Evolutionary conservation across 2,329 filamentous ascomycete species (phyloP).

Genomic region (Aureobasidium mangrovei): DNA sequence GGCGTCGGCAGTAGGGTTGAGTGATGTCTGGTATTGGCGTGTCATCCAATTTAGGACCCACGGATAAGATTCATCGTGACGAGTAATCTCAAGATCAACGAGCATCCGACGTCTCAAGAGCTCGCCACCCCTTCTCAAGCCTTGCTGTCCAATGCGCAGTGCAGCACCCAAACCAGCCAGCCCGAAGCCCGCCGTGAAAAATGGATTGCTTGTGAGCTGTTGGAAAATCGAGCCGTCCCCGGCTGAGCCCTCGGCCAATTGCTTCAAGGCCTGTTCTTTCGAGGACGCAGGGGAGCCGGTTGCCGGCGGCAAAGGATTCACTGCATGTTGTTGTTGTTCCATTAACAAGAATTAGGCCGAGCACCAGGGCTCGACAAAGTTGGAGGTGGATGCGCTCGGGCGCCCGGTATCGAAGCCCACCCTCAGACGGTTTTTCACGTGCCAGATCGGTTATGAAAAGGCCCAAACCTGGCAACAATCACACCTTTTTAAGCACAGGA

Average conservation of each 20-base stretch:
- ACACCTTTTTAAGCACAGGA: too few species aligned
- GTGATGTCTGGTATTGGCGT: slow-evolving; percentile 36
- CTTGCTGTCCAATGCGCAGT: slow-evolving; percentile 71
- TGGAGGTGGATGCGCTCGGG: background rate
- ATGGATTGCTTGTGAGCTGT: slow-evolving; percentile 42
- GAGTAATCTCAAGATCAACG: slow-evolving; percentile 91
- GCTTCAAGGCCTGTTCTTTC: slow-evolving; percentile 30
- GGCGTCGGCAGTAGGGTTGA: slow-evolving; percentile 44
- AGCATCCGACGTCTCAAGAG: slow-evolving; percentile 77
- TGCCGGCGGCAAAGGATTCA: slow-evolving; percentile 18
- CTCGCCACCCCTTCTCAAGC: slow-evolving; percentile 60
- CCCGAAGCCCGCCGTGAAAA: slow-evolving; percentile 62
- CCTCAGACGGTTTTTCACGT: too few species aligned
- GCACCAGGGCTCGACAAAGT: background rate
- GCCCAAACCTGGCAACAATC: too few species aligned
- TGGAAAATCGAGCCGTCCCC: slow-evolving; percentile 33
- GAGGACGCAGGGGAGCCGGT: slow-evolving; percentile 12
- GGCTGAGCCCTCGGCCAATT: slow-evolving; percentile 26
- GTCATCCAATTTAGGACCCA: slow-evolving; percentile 96
- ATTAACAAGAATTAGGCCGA: slow-evolving; percentile 17
- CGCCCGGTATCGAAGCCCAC: too few species aligned
- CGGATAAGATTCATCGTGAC: slow-evolving; percentile 83
- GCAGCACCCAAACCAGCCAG: slow-evolving; percentile 81
- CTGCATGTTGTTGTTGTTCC: slow-evolving; percentile 30
- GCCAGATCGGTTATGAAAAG: too few species aligned